phyloP scores from a whole-genome alignment of 257 asterid genomes.

The Osmanthus fragrans region DNA sequence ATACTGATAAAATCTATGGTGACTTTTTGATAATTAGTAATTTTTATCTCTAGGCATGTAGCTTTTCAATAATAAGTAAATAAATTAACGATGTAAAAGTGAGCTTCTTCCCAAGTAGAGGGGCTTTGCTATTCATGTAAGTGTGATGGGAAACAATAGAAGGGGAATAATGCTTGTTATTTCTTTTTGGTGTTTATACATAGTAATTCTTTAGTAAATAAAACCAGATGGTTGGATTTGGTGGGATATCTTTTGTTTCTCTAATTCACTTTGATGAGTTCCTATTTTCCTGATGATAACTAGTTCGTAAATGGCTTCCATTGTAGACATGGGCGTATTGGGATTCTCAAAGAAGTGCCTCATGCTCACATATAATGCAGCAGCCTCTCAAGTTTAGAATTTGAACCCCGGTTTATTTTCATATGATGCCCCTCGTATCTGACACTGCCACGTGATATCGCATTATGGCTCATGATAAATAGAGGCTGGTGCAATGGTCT shows the following conservation, averaged over 20 bases:
- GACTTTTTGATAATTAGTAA: neutral
- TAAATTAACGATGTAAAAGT: neutral
- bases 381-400: neutral
- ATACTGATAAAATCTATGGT: neutral
- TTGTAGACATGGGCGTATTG: neutral
- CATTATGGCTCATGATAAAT: neutral
- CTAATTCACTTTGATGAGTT: neutral
- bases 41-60: neutral
- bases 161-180: neutral
- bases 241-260: neutral
- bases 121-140: neutral
- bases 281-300: neutral
- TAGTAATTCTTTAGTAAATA: neutral
- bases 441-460: neutral
- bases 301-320: neutral
- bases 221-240: neutral
- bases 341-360: neutral
- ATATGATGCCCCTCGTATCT: neutral
- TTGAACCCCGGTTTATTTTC: neutral
- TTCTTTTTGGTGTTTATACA: neutral
- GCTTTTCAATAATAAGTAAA: neutral
- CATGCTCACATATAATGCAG: neutral
- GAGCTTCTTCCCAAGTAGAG: neutral
- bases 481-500: neutral
- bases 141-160: slow-evolving; percentile 1